A percentile compares a stretch with the other conserved stretches of the same genome.
Conservation (phyloP, 2,329 filamentous ascomycete species). For the Fusarium nematophilum region DNA sequence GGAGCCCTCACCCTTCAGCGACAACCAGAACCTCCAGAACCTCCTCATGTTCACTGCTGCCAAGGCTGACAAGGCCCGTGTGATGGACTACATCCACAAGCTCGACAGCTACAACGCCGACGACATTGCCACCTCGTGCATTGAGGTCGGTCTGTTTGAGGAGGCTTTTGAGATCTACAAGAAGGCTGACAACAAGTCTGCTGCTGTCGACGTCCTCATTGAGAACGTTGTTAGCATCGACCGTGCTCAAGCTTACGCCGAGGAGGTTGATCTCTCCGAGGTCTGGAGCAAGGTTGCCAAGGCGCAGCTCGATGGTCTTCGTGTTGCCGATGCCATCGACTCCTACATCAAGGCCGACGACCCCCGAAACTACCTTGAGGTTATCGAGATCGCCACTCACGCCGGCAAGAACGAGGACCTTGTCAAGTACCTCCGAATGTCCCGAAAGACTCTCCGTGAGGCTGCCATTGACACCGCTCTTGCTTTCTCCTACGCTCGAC, state of each 20-base stretch:
- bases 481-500: conserved; percentile 91
- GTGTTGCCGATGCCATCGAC: conserved; percentile 91
- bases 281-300: conserved; percentile 99
- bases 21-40: conserved; percentile 97
- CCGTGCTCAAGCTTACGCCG: conserved; percentile 93
- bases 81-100: conserved; percentile 96
- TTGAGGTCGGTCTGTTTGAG: conserved; percentile 93
- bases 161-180: conserved; percentile 99
- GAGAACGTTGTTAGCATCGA: conserved; percentile 99
- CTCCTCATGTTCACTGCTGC: conserved; percentile 95
- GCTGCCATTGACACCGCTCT: conserved; percentile 92
- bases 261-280: conserved; percentile 91
- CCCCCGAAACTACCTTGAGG: conserved; percentile 91
- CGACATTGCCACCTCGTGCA: conserved; percentile 92
- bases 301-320: conserved; percentile 94
- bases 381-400: conserved; percentile 94
- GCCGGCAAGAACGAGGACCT: conserved; percentile 98
- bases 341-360: conserved; percentile 97
- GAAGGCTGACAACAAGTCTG: conserved; percentile 90
- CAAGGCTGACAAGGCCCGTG: conserved; percentile 93
- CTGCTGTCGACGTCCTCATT: conserved; percentile 90
- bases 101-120: conserved; percentile 90
- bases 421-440: conserved; percentile 96
- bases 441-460: conserved; percentile 95
- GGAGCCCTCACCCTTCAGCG: conserved; percentile 99